phyloP scores from a whole-genome alignment of 2,329 filamentous ascomycete genomes.

The Blastomyces percursus region DNA sequence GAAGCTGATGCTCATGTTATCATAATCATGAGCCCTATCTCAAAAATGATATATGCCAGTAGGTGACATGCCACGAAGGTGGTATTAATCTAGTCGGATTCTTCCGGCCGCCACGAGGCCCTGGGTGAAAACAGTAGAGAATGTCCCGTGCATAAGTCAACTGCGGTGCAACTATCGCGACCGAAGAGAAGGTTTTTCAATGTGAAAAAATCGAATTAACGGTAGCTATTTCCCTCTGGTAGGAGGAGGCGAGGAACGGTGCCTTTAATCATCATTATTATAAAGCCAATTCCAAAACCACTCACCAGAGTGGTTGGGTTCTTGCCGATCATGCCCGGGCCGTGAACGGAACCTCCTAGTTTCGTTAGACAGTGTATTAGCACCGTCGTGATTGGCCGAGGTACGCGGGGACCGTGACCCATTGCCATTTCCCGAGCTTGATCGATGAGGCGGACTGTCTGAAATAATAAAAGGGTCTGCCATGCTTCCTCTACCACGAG shows the following conservation, averaged over 20 bases:
- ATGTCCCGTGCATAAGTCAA: no score
- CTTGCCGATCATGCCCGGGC: not conserved
- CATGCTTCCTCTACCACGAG: not conserved
- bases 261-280: not conserved
- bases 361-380: not conserved
- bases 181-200: no score
- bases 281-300: slow-evolving; percentile 1
- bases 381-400: not conserved
- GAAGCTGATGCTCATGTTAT: not conserved
- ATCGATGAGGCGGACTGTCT: not conserved
- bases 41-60: not conserved
- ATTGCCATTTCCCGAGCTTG: not conserved
- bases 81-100: no score
- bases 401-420: not conserved
- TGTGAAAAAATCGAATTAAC: no score
- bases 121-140: no score
- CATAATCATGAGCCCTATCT: not conserved
- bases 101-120: no score
- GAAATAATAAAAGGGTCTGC: not conserved
- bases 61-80: not conserved
- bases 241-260: not conserved
- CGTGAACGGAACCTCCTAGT: not conserved
- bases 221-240: no score
- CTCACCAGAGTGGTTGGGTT: not conserved
- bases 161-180: no score